Percentiles rank a stretch among this genome's conserved stretches.
phyloP scores from a whole-genome alignment of 495 filamentous ascomycete genomes.

The Daldinia decipiens region DNA sequence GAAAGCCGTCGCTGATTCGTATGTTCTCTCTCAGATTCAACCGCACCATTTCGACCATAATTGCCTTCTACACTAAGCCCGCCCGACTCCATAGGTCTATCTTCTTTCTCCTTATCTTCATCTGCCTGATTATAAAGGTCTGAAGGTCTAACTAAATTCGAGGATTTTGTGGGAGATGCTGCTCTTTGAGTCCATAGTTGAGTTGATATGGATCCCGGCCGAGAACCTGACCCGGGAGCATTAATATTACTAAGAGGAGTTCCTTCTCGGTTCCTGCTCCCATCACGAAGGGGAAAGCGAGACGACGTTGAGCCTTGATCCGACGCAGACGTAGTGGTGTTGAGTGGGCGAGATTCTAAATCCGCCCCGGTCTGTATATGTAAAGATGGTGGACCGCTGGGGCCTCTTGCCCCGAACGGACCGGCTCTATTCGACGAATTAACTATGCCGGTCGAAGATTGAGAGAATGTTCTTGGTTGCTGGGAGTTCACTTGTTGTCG shows the following conservation, averaged over 20 bases:
- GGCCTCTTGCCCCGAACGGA: constrained; percentile 23
- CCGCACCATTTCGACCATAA: constrained; percentile 25
- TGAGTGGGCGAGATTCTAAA: constrained; percentile 7
- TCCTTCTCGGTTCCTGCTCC: constrained; percentile 64
- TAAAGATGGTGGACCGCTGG: constrained; percentile 32
- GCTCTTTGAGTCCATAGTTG: constrained; percentile 51
- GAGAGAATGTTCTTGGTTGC: constrained; percentile 40
- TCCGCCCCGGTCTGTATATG: constrained; percentile 38
- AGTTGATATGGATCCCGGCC: constrained; percentile 40
- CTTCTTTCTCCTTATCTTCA: constrained; percentile 70
- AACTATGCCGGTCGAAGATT: constrained; percentile 20
- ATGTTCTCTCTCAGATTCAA: constrained; percentile 3
- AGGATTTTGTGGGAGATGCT: constrained; percentile 59
- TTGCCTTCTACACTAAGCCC: constrained; percentile 58
- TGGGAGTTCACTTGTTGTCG: constrained; percentile 36
- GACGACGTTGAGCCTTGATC: constrained; percentile 44
- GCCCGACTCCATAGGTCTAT: constrained; percentile 63
- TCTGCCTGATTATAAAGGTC: constrained; percentile 82
- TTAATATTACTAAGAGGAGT: constrained; percentile 46
- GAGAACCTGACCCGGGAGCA: constrained; percentile 33
- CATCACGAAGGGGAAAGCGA: constrained; percentile 67
- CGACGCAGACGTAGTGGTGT: constrained; percentile 24
- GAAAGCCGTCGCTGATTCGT: constrained; percentile 48
- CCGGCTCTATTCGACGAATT: constrained; percentile 17
- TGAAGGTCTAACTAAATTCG: constrained; percentile 76